Conservation (phyloP, 1,284 basidiomycete genomes). For the Sporisorium iseilematis-ciliati region DNA sequence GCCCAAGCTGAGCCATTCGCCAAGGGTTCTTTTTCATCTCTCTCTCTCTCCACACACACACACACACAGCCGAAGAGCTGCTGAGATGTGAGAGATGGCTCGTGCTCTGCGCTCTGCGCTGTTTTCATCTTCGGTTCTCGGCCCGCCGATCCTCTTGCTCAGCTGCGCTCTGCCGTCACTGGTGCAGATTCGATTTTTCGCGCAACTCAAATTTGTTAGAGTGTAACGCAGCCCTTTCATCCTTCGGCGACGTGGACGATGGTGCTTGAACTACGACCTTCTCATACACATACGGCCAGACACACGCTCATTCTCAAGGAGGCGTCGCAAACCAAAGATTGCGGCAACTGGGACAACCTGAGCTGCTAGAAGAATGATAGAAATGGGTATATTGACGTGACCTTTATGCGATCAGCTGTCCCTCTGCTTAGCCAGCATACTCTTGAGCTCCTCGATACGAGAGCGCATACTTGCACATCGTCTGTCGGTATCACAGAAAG, state of each 20-base stretch:
- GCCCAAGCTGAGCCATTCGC: not conserved
- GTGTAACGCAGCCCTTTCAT: not conserved
- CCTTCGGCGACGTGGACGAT: not conserved
- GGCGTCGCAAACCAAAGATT: not conserved
- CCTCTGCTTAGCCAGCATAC: conserved; percentile 23
- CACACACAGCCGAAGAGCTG: not conserved
- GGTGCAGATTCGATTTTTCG: conserved; percentile 1
- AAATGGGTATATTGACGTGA: conserved; percentile 10
- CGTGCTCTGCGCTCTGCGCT: conserved; percentile 7
- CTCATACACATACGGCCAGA: not conserved
- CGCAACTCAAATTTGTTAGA: conserved; percentile 3
- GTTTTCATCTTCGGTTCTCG: not conserved
- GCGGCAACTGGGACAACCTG: not conserved
- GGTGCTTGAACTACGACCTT: not conserved
- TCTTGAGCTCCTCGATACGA: conserved; percentile 30
- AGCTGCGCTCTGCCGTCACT: conserved; percentile 16
- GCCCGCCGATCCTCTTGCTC: conserved; percentile 3
- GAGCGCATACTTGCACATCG: conserved; percentile 38
- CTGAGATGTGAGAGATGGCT: not conserved
- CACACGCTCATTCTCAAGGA: not conserved
- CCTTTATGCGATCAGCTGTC: not conserved
- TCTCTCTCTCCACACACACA: not conserved
- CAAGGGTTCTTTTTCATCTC: conserved; percentile 5
- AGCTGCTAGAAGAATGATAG: not conserved
- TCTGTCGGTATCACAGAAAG: not conserved